Evolutionary conservation across 306 rosid species (phyloP).

Genomic region (Alnus glutinosa): DNA sequence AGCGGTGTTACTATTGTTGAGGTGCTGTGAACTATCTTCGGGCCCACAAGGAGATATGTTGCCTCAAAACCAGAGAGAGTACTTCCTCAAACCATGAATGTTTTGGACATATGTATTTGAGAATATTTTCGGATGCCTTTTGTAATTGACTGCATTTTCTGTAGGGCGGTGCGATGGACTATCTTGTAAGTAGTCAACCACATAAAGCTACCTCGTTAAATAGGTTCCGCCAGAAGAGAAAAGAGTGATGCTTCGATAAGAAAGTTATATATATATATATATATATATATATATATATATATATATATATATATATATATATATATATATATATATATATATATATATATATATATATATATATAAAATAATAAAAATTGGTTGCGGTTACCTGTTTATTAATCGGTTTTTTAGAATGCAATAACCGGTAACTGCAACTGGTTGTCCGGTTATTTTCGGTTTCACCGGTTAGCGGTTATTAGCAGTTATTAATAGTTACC

Average conservation of each 20-base stretch:
- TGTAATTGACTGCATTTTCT: slow-evolving; percentile 21
- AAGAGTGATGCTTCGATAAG: slow-evolving; percentile 88
- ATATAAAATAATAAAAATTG: too few species aligned
- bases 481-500: too few species aligned
- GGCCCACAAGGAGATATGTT: slow-evolving; percentile 52
- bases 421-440: too few species aligned
- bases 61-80: slow-evolving; percentile 66
- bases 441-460: too few species aligned
- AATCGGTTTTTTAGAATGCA: too few species aligned
- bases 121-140: not conserved
- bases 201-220: slow-evolving; percentile 78
- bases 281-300: too few species aligned
- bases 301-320: too few species aligned
- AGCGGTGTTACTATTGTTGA: slow-evolving; percentile 76
- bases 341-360: too few species aligned
- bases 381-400: too few species aligned
- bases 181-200: slow-evolving; percentile 66
- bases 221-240: slow-evolving; percentile 92
- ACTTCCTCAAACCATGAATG: slow-evolving; percentile 25
- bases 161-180: slow-evolving; percentile 52
- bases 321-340: too few species aligned
- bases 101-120: not conserved
- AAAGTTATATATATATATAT: slow-evolving; percentile 90
- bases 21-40: slow-evolving; percentile 68
- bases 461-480: too few species aligned